These are phyloP conservation scores for Tuber borchii DNA, from an alignment of 495 filamentous ascomycete genomes.

Conservation along the genomic window DNA sequence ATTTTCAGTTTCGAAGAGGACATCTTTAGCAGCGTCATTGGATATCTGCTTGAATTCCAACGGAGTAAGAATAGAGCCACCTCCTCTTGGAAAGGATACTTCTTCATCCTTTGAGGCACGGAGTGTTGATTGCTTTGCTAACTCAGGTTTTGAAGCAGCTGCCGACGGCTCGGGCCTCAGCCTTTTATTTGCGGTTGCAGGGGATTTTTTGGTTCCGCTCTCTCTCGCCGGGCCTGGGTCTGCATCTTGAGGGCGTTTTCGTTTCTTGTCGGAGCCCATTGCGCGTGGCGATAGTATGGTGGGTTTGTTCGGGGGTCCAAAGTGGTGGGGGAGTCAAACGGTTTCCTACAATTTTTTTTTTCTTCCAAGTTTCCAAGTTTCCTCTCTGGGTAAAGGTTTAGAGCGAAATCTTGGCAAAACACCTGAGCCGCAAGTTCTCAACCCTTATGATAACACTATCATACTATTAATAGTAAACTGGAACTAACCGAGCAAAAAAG, in stretches of 20 bases:
- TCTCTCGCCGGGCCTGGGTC: slow-evolving; percentile 25
- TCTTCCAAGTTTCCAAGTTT: background rate
- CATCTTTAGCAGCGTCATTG: slow-evolving; percentile 85
- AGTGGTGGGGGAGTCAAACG: background rate
- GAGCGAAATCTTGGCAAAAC: background rate
- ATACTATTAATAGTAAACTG: background rate
- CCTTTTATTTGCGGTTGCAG: slow-evolving; percentile 10
- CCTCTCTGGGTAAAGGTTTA: background rate
- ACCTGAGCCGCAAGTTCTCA: background rate
- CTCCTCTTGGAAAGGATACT: slow-evolving; percentile 82
- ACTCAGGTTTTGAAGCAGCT: slow-evolving; percentile 1
- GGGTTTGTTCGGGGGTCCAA: background rate
- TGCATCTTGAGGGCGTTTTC: slow-evolving; percentile 33
- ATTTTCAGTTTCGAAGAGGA: slow-evolving; percentile 78
- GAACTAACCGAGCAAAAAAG: background rate
- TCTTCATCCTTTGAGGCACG: slow-evolving; percentile 61
- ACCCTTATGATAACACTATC: background rate
- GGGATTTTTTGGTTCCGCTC: slow-evolving; percentile 17
- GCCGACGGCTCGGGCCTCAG: slow-evolving; percentile 6
- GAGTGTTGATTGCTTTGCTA: slow-evolving; percentile 23
- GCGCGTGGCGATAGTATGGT: background rate
- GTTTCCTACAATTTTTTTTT: background rate
- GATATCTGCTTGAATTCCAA: slow-evolving; percentile 95
- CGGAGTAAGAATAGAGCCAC: slow-evolving; percentile 81
- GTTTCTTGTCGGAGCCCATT: slow-evolving; percentile 38